A percentile compares a stretch with the other conserved stretches of the same genome.
These are phyloP conservation scores for Phytophthora podocarpi DNA, from an alignment of 352 stramenopile genomes.

Conservation along the genomic window DNA sequence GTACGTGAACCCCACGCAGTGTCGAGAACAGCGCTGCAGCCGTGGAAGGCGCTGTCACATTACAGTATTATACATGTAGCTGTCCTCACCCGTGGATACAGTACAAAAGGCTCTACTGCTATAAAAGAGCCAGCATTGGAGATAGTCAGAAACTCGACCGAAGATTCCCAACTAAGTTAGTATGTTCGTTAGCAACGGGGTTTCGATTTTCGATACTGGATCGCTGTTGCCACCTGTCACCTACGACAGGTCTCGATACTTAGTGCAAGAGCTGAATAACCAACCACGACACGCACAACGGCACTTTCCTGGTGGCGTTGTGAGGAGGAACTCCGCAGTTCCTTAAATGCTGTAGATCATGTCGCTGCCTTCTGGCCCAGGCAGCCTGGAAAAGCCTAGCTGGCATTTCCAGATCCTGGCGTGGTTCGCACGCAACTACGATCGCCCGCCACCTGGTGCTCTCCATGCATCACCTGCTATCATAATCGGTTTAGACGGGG, in stretches of 20 bases:
- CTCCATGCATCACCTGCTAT: constrained; percentile 19
- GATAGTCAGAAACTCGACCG: constrained; percentile 1
- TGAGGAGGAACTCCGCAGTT: too few relatives aligned
- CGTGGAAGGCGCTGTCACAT: too few relatives aligned
- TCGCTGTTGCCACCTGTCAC: not conserved
- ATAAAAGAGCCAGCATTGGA: constrained; percentile 14
- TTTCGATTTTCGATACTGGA: not conserved
- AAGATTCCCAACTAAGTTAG: constrained; percentile 3
- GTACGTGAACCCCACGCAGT: too few relatives aligned
- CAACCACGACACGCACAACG: too few relatives aligned
- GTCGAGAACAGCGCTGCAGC: too few relatives aligned
- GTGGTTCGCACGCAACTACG: constrained; percentile 16
- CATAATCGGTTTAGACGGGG: constrained; percentile 22
- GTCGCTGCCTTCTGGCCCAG: constrained; percentile 1
- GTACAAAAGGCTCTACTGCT: not conserved
- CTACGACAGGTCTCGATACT: not conserved
- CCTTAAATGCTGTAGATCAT: not conserved
- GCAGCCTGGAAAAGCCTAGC: too few relatives aligned
- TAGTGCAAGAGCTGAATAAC: too few relatives aligned
- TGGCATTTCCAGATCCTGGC: constrained; percentile 8
- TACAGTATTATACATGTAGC: too few relatives aligned
- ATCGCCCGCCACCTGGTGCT: constrained; percentile 9
- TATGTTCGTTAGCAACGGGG: not conserved
- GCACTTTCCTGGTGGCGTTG: too few relatives aligned
- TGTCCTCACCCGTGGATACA: too few relatives aligned